A percentile compares a stretch with the other conserved stretches of the same genome.
These are phyloP conservation scores for Chimonanthus praecox DNA, from an alignment of 164 flowering plant species.

Conservation along the genomic window DNA sequence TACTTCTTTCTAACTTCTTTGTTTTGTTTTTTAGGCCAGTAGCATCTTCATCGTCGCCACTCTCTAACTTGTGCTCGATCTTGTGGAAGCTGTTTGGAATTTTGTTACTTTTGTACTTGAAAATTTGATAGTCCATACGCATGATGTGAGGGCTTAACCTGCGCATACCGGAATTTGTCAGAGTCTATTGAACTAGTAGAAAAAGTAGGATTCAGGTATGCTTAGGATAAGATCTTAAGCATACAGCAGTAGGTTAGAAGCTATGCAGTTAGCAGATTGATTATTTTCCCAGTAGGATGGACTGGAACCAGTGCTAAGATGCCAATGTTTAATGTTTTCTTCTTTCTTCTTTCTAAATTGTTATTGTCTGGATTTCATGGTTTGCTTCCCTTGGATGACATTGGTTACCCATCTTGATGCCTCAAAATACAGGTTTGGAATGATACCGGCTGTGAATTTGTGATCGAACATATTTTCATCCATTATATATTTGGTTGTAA, in stretches of 20 bases:
- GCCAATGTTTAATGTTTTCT: too few species aligned
- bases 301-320: neutral
- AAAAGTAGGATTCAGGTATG: neutral
- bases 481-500: too few species aligned
- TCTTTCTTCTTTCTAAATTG: too few species aligned
- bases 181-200: neutral
- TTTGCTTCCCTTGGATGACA: too few species aligned
- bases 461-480: too few species aligned
- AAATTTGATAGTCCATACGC: conserved; percentile 13
- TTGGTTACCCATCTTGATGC: too few species aligned
- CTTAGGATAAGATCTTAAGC: conserved; percentile 7
- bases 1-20: neutral
- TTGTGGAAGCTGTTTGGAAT: conserved; percentile 26
- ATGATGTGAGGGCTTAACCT: conserved; percentile 1
- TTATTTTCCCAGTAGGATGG: neutral
- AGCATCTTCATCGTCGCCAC: conserved; percentile 26
- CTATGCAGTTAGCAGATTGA: neutral
- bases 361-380: too few species aligned
- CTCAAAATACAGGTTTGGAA: too few species aligned
- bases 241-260: neutral
- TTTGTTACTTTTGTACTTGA: conserved; percentile 30
- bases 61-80: conserved; percentile 8
- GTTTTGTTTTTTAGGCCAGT: conserved; percentile 21
- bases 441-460: too few species aligned
- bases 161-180: neutral